Percentiles rank a stretch among this genome's conserved stretches.
Evolutionary conservation across 208 protist genomes (phyloP).

Genomic region (Herpetomonas muscarum): DNA sequence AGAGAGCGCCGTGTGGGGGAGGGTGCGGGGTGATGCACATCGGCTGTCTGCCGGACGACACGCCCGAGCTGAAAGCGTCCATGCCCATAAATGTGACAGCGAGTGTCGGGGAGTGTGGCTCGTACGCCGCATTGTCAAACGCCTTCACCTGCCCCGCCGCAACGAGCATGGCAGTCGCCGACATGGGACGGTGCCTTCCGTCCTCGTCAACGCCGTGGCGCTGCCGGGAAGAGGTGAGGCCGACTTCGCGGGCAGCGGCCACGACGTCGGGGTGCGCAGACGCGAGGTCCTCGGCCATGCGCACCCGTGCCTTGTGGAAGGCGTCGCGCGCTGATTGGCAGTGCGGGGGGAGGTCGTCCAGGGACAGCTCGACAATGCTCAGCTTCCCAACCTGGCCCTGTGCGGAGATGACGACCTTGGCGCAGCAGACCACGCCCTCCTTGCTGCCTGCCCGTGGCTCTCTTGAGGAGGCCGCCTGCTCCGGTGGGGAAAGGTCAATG

Average conservation of each 20-base stretch:
- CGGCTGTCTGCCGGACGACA: neutral
- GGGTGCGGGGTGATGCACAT: neutral
- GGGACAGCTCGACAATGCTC: slow-evolving; percentile 6
- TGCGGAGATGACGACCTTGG: neutral
- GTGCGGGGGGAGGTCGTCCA: slow-evolving; percentile 5
- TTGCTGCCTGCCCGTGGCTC: neutral
- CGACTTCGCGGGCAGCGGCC: neutral
- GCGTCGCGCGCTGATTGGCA: neutral
- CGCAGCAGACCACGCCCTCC: neutral
- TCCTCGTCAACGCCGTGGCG: no score
- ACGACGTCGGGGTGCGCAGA: neutral
- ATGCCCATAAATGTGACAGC: neutral
- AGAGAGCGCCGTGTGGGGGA: neutral
- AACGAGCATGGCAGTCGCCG: neutral
- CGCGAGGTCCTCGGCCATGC: neutral
- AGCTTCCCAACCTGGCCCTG: neutral
- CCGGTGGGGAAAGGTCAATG: neutral
- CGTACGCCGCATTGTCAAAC: no score
- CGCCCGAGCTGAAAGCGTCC: neutral
- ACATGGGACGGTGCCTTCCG: neutral
- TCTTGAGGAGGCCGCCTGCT: neutral
- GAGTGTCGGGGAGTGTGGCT: neutral
- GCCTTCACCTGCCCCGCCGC: neutral
- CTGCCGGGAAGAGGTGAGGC: no score
- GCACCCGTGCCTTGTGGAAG: neutral